A percentile compares a stretch with the other conserved stretches of the same genome.
Evolutionary conservation across 129 eudicot genomes (phyloP).

Genomic region (sunflower (Helianthus annuus)): DNA sequence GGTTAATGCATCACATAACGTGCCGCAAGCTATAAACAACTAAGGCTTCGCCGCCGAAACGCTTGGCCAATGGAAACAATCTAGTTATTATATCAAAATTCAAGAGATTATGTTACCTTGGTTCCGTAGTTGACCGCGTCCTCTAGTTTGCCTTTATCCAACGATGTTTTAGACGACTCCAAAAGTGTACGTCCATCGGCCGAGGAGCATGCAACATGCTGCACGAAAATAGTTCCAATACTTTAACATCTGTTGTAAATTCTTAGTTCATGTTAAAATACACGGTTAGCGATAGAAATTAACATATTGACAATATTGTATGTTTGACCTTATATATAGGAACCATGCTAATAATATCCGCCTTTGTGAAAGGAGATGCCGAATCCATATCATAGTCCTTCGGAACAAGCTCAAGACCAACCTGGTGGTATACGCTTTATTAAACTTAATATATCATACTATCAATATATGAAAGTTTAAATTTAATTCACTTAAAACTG

Average conservation of each 20-base stretch:
- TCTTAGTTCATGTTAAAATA: background rate
- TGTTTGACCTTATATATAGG: conserved; percentile 85
- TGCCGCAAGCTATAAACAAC: no score
- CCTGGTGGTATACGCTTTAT: conserved; percentile 42
- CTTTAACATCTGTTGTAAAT: background rate
- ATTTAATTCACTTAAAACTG: background rate
- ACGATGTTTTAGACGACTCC: conserved; percentile 95
- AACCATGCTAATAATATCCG: conserved; percentile 84
- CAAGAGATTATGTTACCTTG: conserved; percentile 47
- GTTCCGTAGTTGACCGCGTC: conserved; percentile 98
- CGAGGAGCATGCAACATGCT: conserved; percentile 99
- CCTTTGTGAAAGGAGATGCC: conserved; percentile 69
- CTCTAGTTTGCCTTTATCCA: conserved; percentile 97
- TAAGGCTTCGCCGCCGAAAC: no score
- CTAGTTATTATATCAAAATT: no score
- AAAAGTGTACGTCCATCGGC: conserved; percentile 97
- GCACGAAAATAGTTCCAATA: conserved; percentile 19
- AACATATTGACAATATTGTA: conserved; percentile 13
- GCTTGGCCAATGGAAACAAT: no score
- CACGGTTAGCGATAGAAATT: conserved; percentile 6
- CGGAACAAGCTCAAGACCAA: conserved; percentile 96
- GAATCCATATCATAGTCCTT: conserved; percentile 94
- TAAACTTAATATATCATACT: background rate
- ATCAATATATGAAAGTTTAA: background rate
- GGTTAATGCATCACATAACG: no score